phyloP scores from a whole-genome alignment of 106 monocot genomes.

The Triglochin maritima region DNA sequence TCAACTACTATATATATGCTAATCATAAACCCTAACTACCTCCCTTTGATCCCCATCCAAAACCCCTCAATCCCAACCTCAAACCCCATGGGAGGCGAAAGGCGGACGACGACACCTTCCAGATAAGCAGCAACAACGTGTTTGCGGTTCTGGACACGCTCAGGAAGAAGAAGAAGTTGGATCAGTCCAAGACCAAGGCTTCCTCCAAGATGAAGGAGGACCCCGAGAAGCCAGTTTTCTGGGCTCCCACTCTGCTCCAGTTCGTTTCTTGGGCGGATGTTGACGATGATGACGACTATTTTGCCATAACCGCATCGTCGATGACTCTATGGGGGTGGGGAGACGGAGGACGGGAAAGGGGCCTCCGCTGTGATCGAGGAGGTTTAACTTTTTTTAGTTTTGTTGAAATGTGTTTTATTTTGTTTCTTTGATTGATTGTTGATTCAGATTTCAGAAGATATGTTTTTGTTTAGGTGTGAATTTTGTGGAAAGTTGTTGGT shows the following conservation, averaged over 20 bases:
- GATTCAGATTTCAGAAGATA: too few relatives aligned
- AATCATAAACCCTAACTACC: neutral
- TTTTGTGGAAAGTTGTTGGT: too few relatives aligned
- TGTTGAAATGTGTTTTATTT: neutral
- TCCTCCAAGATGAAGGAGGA: constrained; percentile 2
- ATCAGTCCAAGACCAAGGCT: constrained; percentile 3
- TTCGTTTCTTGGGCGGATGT: constrained; percentile 12
- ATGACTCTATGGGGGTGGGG: constrained; percentile 1
- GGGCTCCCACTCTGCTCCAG: constrained; percentile 5
- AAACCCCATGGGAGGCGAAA: neutral
- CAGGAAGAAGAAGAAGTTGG: constrained; percentile 14
- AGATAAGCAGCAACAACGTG: constrained; percentile 7
- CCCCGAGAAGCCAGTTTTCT: constrained; percentile 2
- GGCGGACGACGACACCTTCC: neutral
- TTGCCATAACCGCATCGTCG: constrained; percentile 8
- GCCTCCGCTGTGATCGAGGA: neutral
- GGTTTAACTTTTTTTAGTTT: neutral
- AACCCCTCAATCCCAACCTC: neutral
- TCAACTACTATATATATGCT: too few relatives aligned
- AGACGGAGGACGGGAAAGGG: neutral
- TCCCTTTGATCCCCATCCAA: neutral
- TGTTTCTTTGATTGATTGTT: too few relatives aligned
- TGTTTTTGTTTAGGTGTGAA: too few relatives aligned
- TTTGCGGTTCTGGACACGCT: constrained; percentile 4
- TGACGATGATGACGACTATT: constrained; percentile 17